These are phyloP conservation scores for Leucosporidium creatinivorum DNA, from an alignment of 768 basidiomycete species.

Conservation along the genomic window DNA sequence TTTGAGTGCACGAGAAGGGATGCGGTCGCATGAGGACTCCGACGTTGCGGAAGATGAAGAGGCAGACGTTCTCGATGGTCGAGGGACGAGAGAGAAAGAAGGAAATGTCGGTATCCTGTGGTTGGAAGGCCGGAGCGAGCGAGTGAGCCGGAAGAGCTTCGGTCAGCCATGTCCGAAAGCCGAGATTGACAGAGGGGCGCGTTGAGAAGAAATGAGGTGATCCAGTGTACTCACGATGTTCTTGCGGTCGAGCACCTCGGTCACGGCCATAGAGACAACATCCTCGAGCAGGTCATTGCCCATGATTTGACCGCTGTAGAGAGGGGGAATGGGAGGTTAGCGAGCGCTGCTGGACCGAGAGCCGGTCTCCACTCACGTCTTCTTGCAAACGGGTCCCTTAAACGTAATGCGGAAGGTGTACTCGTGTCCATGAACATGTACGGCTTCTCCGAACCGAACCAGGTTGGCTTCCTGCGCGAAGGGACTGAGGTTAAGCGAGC, in stretches of 20 bases:
- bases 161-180: no score
- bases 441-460: conserved; percentile 1
- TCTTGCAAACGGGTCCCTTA: conserved; percentile 2
- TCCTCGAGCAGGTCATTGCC: conserved; percentile 14
- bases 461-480: background rate
- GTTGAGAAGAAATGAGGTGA: background rate
- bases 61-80: conserved; percentile 27
- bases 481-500: background rate
- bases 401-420: conserved; percentile 17
- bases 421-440: conserved; percentile 14
- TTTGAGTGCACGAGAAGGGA: background rate
- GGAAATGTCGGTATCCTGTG: conserved; percentile 17
- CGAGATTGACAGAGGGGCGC: no score
- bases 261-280: background rate
- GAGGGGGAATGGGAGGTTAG: background rate
- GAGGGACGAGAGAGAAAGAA: conserved; percentile 25
- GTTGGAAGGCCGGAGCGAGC: no score
- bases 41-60: conserved; percentile 26
- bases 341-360: background rate
- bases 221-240: no score
- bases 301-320: conserved; percentile 10
- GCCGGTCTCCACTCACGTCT: conserved; percentile 10
- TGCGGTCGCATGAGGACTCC: conserved; percentile 14
- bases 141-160: no score
- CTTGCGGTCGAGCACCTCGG: background rate